Percentiles rank a stretch among this genome's conserved stretches.
phyloP scores from a whole-genome alignment of 805 yeast species.

The Komagataella phaffii region DNA sequence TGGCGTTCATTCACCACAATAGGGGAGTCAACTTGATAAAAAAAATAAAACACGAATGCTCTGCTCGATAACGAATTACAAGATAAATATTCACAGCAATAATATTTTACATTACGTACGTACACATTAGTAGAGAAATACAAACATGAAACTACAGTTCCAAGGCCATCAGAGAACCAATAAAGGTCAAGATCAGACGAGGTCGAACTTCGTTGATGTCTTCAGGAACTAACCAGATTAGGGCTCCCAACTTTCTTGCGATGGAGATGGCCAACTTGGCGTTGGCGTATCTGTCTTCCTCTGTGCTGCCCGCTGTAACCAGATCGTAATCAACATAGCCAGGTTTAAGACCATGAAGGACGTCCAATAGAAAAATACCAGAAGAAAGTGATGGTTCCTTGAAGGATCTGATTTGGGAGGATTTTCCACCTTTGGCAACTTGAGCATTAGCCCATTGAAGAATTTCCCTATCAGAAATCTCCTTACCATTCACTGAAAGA shows the following conservation, averaged over 20 bases:
- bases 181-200: slow-evolving; percentile 84
- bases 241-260: slow-evolving; percentile 95
- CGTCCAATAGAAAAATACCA: slow-evolving; percentile 78
- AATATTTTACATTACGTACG: neutral
- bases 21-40: neutral
- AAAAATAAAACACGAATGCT: neutral
- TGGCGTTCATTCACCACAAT: neutral
- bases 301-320: slow-evolving; percentile 67
- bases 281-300: slow-evolving; percentile 83
- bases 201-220: slow-evolving; percentile 95
- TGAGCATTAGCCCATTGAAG: slow-evolving; percentile 88
- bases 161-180: slow-evolving; percentile 87
- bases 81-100: neutral
- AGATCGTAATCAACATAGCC: slow-evolving; percentile 95
- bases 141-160: slow-evolving; percentile 3
- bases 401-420: slow-evolving; percentile 65
- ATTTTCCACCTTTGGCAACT: slow-evolving; percentile 76
- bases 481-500: slow-evolving; percentile 60
- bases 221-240: slow-evolving; percentile 99
- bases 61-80: neutral
- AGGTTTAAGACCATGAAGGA: slow-evolving; percentile 86
- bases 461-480: slow-evolving; percentile 73
- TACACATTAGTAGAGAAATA: neutral
- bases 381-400: slow-evolving; percentile 65
- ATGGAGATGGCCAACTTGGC: slow-evolving; percentile 96